Evolutionary conservation across 352 stramenopile species (phyloP).

Genomic region (Pilasporangium apinafurcum): DNA sequence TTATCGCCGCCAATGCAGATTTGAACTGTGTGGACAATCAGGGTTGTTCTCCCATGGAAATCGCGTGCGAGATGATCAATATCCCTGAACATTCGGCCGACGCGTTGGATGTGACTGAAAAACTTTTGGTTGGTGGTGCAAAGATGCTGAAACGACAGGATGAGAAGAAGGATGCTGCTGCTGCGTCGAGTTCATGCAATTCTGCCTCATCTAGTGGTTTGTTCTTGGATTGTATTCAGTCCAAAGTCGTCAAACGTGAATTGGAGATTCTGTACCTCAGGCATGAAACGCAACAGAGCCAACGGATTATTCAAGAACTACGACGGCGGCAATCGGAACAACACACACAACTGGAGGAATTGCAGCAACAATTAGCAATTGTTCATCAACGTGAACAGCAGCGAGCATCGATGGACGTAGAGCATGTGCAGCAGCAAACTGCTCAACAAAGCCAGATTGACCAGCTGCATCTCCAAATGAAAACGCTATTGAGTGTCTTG

Average conservation of each 20-base stretch:
- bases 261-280: constrained; percentile 55
- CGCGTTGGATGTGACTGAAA: constrained; percentile 11
- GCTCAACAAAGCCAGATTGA: constrained; percentile 30
- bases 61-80: constrained; percentile 46
- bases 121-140: constrained; percentile 2
- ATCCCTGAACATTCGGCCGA: constrained; percentile 13
- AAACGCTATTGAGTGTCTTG: constrained; percentile 36
- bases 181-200: no score
- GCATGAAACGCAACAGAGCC: constrained; percentile 12
- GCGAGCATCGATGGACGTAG: no score
- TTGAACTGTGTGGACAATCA: constrained; percentile 21
- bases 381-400: no score
- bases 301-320: neutral
- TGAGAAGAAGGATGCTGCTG: neutral
- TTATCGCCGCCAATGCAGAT: constrained; percentile 52
- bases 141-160: neutral
- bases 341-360: neutral
- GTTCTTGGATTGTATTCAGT: constrained; percentile 42
- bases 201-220: constrained; percentile 1
- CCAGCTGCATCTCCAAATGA: constrained; percentile 55
- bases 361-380: no score
- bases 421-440: neutral
- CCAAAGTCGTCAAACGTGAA: constrained; percentile 35
- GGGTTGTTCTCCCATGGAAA: constrained; percentile 25
- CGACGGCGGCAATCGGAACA: neutral